A percentile compares a stretch with the other conserved stretches of the same genome.
phyloP scores from a whole-genome alignment of 345 rosid genomes.

The Eutrema yunnanense region DNA sequence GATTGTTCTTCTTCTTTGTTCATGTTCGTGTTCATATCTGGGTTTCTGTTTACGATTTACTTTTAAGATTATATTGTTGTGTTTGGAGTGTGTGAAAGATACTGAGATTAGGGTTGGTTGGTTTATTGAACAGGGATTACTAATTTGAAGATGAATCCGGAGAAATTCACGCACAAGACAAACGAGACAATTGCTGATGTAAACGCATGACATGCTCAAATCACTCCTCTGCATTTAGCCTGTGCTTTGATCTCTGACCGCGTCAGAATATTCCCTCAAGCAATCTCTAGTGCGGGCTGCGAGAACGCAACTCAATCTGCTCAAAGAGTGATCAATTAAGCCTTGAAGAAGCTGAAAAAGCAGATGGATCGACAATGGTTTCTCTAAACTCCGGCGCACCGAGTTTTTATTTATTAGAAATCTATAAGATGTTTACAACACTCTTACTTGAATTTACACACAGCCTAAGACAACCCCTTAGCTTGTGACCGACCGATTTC shows the following conservation, averaged over 20 bases:
- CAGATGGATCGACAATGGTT: too few species aligned
- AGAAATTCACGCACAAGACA: slow-evolving; percentile 88
- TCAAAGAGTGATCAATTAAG: slow-evolving; percentile 62
- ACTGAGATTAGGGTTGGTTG: not conserved
- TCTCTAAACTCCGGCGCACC: too few species aligned
- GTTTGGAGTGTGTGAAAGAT: not conserved
- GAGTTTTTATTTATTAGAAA: too few species aligned
- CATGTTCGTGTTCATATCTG: not conserved
- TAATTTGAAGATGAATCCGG: slow-evolving; percentile 60
- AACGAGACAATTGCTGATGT: slow-evolving; percentile 61
- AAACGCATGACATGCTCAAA: slow-evolving; percentile 64
- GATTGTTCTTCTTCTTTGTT: not conserved
- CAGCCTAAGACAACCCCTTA: too few species aligned
- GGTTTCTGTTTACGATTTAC: not conserved
- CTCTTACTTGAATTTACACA: too few species aligned
- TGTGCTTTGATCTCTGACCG: slow-evolving; percentile 67
- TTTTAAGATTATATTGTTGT: not conserved
- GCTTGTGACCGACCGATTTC: too few species aligned
- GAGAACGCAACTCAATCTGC: slow-evolving; percentile 54
- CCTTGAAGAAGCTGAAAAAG: slow-evolving; percentile 48
- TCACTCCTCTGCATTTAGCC: slow-evolving; percentile 83
- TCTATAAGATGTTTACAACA: too few species aligned
- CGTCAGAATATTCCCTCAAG: slow-evolving; percentile 58
- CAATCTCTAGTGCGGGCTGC: slow-evolving; percentile 50
- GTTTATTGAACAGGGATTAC: not conserved